phyloP scores from a whole-genome alignment of 2,329 filamentous ascomycete species.

The Corinectria fuckeliana region DNA sequence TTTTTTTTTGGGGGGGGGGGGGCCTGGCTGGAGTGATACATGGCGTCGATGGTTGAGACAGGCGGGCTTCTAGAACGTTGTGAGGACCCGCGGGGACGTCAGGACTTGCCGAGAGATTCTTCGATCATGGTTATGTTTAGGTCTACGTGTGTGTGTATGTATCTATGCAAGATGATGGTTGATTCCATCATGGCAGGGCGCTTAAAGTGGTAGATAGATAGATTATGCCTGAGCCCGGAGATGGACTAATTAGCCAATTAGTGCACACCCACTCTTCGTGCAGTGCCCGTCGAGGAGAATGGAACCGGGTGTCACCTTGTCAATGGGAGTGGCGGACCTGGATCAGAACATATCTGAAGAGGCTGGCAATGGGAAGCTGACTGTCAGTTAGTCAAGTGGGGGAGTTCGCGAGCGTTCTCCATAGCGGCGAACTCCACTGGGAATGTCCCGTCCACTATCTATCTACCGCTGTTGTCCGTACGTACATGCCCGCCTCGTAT shows the following conservation, averaged over 20 bases:
- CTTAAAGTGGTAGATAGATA: too few species aligned
- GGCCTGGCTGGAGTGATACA: neutral
- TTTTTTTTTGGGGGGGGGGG: too few species aligned
- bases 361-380: neutral
- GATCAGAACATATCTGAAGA: neutral
- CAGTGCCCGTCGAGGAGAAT: neutral
- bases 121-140: too few species aligned
- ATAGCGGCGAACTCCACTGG: conserved; percentile 12
- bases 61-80: neutral
- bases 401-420: too few species aligned
- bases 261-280: too few species aligned
- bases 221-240: too few species aligned
- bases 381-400: too few species aligned
- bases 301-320: neutral
- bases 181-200: too few species aligned
- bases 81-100: too few species aligned
- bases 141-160: neutral
- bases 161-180: too few species aligned
- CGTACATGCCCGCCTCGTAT: too few species aligned
- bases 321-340: neutral
- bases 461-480: neutral
- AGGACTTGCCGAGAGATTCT: neutral
- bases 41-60: neutral
- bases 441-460: neutral
- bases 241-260: too few species aligned